These are phyloP conservation scores for Gastrolobium villosum DNA, from an alignment of 306 rosid species.

Conservation along the genomic window DNA sequence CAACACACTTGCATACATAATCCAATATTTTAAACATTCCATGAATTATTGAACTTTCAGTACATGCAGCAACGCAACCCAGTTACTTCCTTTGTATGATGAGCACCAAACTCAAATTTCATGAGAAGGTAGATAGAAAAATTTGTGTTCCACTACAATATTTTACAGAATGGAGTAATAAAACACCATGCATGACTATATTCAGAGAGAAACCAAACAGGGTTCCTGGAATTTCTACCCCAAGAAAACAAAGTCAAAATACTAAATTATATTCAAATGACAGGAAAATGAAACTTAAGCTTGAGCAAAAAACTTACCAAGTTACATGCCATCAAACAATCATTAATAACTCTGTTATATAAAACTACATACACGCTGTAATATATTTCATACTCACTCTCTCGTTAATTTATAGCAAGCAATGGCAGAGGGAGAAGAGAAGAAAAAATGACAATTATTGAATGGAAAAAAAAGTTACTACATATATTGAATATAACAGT, in stretches of 20 bases:
- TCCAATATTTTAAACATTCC: slow-evolving; percentile 28
- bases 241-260: neutral
- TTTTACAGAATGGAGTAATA: slow-evolving; percentile 3
- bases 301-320: neutral
- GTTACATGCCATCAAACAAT: slow-evolving; percentile 1
- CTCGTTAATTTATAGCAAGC: slow-evolving; percentile 2
- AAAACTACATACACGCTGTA: neutral
- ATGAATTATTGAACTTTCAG: slow-evolving; percentile 4
- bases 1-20: neutral
- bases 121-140: neutral
- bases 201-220: neutral
- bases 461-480: neutral
- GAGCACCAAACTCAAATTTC: slow-evolving; percentile 28
- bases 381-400: neutral
- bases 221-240: neutral
- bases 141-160: neutral
- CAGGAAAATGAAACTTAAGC: slow-evolving; percentile 1
- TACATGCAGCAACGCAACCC: neutral
- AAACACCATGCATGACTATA: neutral
- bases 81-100: slow-evolving; percentile 15
- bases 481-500: neutral
- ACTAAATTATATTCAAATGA: neutral
- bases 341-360: neutral
- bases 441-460: neutral
- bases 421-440: neutral